phyloP scores from a whole-genome alignment of 306 rosid genomes.

The Potentilla sterilis region DNA sequence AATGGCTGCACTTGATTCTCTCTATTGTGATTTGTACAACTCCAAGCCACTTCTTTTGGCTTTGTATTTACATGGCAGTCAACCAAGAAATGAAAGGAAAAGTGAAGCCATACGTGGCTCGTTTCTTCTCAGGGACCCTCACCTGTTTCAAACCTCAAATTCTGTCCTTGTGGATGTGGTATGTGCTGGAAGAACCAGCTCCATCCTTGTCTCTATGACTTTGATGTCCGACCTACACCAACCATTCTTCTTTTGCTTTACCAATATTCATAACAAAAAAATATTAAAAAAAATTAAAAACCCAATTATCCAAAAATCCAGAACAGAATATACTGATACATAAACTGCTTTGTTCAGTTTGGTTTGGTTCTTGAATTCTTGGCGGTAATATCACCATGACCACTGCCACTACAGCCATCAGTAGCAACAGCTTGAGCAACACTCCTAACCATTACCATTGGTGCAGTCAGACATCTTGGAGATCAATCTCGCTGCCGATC shows the following conservation, averaged over 20 bases:
- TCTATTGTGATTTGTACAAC: neutral
- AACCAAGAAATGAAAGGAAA: conserved; percentile 1
- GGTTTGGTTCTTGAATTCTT: neutral
- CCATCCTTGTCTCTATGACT: conserved; percentile 1
- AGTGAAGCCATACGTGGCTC: neutral
- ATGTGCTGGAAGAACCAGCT: conserved; percentile 3
- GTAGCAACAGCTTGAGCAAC: conserved; percentile 8
- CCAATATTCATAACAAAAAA: neutral
- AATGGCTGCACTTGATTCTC: neutral
- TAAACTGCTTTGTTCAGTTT: neutral
- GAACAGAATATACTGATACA: conserved; percentile 16
- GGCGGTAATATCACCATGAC: neutral
- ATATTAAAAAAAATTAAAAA: neutral
- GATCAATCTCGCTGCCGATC: conserved; percentile 1
- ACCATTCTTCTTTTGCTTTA: conserved; percentile 3
- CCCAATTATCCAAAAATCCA: neutral
- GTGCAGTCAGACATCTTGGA: conserved; percentile 12
- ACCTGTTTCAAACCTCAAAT: conserved; percentile 9
- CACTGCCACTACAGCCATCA: neutral
- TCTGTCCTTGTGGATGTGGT: conserved; percentile 20
- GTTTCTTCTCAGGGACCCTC: conserved; percentile 4
- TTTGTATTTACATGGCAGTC: neutral
- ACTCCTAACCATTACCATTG: neutral
- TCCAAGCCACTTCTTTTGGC: neutral
- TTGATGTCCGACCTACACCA: neutral